phyloP scores from a whole-genome alignment of 306 rosid species.

The Vigna radiata region DNA sequence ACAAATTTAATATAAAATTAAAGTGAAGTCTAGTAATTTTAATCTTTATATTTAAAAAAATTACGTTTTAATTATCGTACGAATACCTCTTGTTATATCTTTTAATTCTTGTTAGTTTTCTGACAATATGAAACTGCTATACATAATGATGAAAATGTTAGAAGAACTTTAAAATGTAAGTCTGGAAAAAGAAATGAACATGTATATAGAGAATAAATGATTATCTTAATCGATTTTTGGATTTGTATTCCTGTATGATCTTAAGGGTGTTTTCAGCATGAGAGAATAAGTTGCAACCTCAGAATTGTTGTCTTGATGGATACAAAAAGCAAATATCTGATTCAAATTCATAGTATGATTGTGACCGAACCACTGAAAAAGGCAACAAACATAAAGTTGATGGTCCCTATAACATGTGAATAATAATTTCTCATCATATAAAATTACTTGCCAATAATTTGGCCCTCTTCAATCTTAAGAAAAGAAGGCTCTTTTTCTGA shows the following conservation, averaged over 20 bases:
- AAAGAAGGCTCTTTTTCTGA: not conserved
- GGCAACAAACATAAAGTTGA: not conserved
- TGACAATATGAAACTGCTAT: not conserved
- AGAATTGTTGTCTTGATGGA: not conserved
- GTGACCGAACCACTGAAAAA: slow-evolving; percentile 14
- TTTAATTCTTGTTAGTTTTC: not conserved
- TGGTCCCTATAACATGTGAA: slow-evolving; percentile 3
- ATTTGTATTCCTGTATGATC: not conserved
- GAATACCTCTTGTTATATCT: not conserved
- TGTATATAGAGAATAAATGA: not conserved
- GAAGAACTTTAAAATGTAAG: not conserved
- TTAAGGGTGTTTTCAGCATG: not conserved
- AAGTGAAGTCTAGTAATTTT: no score
- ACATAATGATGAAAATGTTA: not conserved
- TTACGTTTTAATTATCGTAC: not conserved
- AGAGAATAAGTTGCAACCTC: not conserved
- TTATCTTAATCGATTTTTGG: not conserved
- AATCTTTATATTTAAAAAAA: not conserved
- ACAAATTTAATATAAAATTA: no score
- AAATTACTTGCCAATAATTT: not conserved
- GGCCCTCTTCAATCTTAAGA: not conserved
- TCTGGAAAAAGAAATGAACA: not conserved
- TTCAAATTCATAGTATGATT: slow-evolving; percentile 7
- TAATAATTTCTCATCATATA: not conserved
- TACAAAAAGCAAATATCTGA: not conserved